Evolutionary conservation across 495 filamentous ascomycete species (phyloP).

Genomic region (Letharia columbiana): DNA sequence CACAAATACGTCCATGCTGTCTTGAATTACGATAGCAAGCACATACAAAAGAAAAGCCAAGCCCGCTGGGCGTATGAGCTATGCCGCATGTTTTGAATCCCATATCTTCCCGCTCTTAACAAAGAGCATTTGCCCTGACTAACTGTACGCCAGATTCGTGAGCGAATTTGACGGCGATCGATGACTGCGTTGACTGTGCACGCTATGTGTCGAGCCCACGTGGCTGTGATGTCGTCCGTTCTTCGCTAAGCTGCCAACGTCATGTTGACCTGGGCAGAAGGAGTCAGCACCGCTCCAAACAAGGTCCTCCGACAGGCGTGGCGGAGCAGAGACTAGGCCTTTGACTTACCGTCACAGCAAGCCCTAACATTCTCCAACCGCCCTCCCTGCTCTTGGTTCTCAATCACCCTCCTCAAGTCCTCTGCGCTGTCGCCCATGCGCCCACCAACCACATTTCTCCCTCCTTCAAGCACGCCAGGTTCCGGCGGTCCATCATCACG

Average conservation of each 20-base stretch:
- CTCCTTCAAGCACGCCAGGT: constrained; percentile 38
- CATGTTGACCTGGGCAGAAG: constrained; percentile 56
- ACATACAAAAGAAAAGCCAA: not conserved
- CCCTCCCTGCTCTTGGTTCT: constrained; percentile 49
- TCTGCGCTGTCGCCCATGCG: constrained; percentile 57
- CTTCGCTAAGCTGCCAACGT: constrained; percentile 45
- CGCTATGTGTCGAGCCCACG: constrained; percentile 12
- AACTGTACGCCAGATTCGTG: constrained; percentile 13
- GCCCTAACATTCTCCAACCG: constrained; percentile 88
- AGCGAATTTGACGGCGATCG: constrained; percentile 12
- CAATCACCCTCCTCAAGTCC: constrained; percentile 66
- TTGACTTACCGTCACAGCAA: constrained; percentile 86
- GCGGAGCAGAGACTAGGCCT: not conserved
- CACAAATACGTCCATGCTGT: not conserved
- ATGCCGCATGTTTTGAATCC: not conserved
- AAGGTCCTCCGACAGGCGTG: not conserved
- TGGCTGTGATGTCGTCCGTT: constrained; percentile 22
- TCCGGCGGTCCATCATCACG: constrained; percentile 24
- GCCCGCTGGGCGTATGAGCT: not conserved
- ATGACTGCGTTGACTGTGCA: constrained; percentile 2
- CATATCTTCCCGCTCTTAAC: not conserved
- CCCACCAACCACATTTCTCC: constrained; percentile 31
- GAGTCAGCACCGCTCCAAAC: not conserved
- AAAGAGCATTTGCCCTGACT: not conserved
- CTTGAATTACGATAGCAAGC: not conserved